phyloP scores from a whole-genome alignment of 1,139 yeast species.

The Meyerozyma athensensis region DNA sequence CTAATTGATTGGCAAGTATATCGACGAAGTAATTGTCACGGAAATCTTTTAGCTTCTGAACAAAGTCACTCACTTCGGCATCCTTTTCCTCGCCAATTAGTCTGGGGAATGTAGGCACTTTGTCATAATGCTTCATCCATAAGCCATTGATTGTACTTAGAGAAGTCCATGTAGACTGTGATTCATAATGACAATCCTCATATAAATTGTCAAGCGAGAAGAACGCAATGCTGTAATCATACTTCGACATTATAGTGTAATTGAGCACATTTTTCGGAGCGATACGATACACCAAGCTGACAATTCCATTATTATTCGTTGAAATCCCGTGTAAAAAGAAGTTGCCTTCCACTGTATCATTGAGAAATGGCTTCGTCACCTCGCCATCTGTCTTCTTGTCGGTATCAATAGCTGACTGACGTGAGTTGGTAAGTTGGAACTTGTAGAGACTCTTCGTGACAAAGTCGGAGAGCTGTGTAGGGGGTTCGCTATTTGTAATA shows the following conservation, averaged over 20 bases:
- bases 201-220: conserved; percentile 7
- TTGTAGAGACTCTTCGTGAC: conserved; percentile 20
- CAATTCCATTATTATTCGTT: conserved; percentile 18
- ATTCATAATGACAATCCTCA: not conserved
- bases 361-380: conserved; percentile 17
- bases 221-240: conserved; percentile 23
- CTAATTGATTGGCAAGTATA: conserved; percentile 3
- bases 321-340: conserved; percentile 24
- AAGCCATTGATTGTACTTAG: conserved; percentile 15
- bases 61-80: conserved; percentile 14
- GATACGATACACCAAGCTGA: conserved; percentile 23
- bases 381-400: conserved; percentile 9
- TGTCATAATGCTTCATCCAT: conserved; percentile 16
- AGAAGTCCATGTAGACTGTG: conserved; percentile 10
- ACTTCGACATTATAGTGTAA: conserved; percentile 26
- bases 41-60: conserved; percentile 17
- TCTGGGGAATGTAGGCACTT: conserved; percentile 21
- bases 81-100: conserved; percentile 5
- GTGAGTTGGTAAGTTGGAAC: conserved; percentile 24
- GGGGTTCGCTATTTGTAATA: conserved; percentile 5
- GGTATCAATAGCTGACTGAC: conserved; percentile 16
- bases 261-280: conserved; percentile 27
- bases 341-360: conserved; percentile 24
- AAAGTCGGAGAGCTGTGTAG: conserved; percentile 15
- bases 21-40: conserved; percentile 12